Percentiles rank a stretch among this genome's conserved stretches.
These are phyloP conservation scores for Malassezia arunalokei DNA, from an alignment of 1,284 basidiomycete species.

Conservation along the genomic window DNA sequence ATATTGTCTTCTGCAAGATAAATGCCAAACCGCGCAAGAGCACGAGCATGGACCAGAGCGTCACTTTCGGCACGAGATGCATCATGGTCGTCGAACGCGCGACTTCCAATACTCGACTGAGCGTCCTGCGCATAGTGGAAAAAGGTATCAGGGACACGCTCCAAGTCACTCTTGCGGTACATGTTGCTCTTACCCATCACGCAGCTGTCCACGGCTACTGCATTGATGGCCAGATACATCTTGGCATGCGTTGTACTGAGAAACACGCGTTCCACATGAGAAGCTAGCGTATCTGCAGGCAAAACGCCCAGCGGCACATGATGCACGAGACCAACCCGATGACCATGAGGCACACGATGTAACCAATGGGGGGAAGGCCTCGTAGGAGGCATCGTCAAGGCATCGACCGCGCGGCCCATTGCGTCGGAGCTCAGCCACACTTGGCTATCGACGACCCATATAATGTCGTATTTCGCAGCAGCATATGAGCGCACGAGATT, in stretches of 20 bases:
- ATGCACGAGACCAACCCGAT: constrained; percentile 69
- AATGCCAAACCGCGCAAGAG: constrained; percentile 41
- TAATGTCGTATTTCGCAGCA: constrained; percentile 68
- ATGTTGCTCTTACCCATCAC: constrained; percentile 94
- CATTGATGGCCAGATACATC: constrained; percentile 95
- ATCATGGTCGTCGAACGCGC: constrained; percentile 23
- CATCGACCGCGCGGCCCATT: constrained; percentile 71
- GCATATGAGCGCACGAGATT: constrained; percentile 75
- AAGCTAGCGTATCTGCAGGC: constrained; percentile 54
- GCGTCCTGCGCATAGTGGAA: constrained; percentile 24
- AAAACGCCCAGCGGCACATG: constrained; percentile 82
- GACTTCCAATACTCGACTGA: constrained; percentile 32
- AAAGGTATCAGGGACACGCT: constrained; percentile 48
- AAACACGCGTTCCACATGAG: constrained; percentile 81
- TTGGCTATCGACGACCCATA: constrained; percentile 96
- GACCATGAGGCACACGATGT: constrained; percentile 18
- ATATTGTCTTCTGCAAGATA: constrained; percentile 46
- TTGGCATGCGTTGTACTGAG: constrained; percentile 95
- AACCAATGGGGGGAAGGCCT: constrained; percentile 26
- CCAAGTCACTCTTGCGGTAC: constrained; percentile 77
- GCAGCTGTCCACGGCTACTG: constrained; percentile 73
- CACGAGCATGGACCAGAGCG: constrained; percentile 18
- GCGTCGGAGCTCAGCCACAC: constrained; percentile 68
- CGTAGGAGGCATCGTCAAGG: constrained; percentile 49
- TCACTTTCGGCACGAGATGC: not conserved